Conservation (phyloP, 148 eudicot genomes). For the Salicornia ramosissima region DNA sequence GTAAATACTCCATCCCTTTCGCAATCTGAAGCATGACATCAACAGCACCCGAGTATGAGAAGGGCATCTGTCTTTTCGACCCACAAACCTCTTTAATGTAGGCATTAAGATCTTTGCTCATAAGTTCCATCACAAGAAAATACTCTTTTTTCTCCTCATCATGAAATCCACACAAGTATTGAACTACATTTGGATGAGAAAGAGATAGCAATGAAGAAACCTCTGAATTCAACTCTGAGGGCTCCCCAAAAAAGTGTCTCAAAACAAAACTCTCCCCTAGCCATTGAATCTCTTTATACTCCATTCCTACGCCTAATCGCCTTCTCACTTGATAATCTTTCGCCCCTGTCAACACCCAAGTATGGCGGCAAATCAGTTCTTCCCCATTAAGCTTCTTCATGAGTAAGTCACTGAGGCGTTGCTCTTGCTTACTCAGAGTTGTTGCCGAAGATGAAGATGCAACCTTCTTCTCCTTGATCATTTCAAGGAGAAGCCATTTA, state of each 20-base stretch:
- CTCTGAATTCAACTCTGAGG: slow-evolving; percentile 31
- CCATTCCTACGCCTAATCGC: slow-evolving; percentile 46
- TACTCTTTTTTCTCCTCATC: slow-evolving; percentile 56
- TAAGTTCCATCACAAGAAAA: slow-evolving; percentile 52
- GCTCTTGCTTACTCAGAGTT: slow-evolving; percentile 38
- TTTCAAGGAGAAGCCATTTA: slow-evolving; percentile 45
- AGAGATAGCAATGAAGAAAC: slow-evolving; percentile 37
- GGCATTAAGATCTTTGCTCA: slow-evolving; percentile 42
- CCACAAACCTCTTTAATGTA: slow-evolving; percentile 48
- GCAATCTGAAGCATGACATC: slow-evolving; percentile 74
- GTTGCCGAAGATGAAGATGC: neutral
- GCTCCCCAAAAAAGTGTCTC: slow-evolving; percentile 44
- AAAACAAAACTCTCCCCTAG: slow-evolving; percentile 52
- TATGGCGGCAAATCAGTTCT: slow-evolving; percentile 29
- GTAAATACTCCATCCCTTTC: slow-evolving; percentile 67
- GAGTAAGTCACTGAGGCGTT: slow-evolving; percentile 37
- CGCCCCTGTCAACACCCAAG: slow-evolving; percentile 34
- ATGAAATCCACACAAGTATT: slow-evolving; percentile 49
- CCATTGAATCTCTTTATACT: slow-evolving; percentile 68
- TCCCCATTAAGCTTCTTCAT: slow-evolving; percentile 31
- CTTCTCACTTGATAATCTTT: slow-evolving; percentile 53
- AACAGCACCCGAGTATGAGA: slow-evolving; percentile 50
- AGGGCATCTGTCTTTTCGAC: slow-evolving; percentile 41
- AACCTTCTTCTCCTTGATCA: slow-evolving; percentile 37
- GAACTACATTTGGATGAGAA: slow-evolving; percentile 57